Evolutionary conservation across 2,329 filamentous ascomycete genomes (phyloP).

Genomic region (Aplosporella prunicola): DNA sequence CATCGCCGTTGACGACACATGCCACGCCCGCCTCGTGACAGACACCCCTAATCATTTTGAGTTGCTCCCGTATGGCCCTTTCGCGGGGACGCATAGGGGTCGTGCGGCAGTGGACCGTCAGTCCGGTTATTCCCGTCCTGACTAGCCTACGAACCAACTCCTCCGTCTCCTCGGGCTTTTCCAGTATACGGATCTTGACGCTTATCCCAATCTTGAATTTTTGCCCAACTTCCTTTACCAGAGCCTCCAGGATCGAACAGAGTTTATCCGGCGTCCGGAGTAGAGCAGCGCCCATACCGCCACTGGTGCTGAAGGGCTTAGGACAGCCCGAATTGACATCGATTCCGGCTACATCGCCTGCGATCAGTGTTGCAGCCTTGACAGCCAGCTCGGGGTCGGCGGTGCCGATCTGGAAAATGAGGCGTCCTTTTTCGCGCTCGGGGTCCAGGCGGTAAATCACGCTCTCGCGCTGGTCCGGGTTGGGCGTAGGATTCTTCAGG

Average conservation of each 20-base stretch:
- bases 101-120: slow-evolving; percentile 93
- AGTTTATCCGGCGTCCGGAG: slow-evolving; percentile 77
- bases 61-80: slow-evolving; percentile 72
- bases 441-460: slow-evolving; percentile 82
- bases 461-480: slow-evolving; percentile 37
- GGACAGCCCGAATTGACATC: slow-evolving; percentile 98
- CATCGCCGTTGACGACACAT: slow-evolving; percentile 93
- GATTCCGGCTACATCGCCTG: slow-evolving; percentile 81
- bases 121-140: slow-evolving; percentile 77
- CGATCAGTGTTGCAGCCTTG: slow-evolving; percentile 72
- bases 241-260: slow-evolving; percentile 68
- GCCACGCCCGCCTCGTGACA: slow-evolving; percentile 81
- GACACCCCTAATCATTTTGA: slow-evolving; percentile 71
- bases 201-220: slow-evolving; percentile 85
- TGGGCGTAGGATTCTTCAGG: slow-evolving; percentile 48
- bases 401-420: slow-evolving; percentile 91
- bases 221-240: slow-evolving; percentile 68
- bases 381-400: slow-evolving; percentile 75
- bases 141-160: slow-evolving; percentile 68
- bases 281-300: slow-evolving; percentile 92
- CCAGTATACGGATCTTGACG: slow-evolving; percentile 88
- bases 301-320: slow-evolving; percentile 87
- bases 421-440: slow-evolving; percentile 58
- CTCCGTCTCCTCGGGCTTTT: slow-evolving; percentile 66
- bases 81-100: slow-evolving; percentile 91